Evolutionary conservation across 768 basidiomycete genomes (phyloP), one percentile per base, ranked within the genome.

Genomic region (Austroboletus festivus): DNA sequence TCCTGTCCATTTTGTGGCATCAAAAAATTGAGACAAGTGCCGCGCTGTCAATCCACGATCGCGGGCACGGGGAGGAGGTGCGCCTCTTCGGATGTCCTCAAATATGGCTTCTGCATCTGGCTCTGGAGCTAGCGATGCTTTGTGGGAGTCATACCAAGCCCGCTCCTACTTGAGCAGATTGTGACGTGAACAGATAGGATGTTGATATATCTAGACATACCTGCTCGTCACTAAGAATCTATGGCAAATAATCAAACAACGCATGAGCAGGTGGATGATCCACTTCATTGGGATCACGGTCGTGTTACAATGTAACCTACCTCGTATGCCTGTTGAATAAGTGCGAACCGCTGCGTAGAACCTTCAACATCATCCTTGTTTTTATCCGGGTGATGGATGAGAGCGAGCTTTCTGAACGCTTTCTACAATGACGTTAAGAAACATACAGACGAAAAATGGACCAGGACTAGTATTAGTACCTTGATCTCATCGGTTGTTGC

Each of bases 71-170:
- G 80, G 74, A 26, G 79, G 77, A 34, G 76, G 75, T 7, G 70
- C 68, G 15, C 94, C 94, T 48, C 71, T 78, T 43, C 82, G 80
- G 47, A 97, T 85, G 58, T 93, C 88, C 52, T 96, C 85, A 58
- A 92, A 89, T 15, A 95, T 84, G 3, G 77, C 79, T 38, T 86
- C 83, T 38, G 88, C 89, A 64, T 94, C 94, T 35, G 90, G 81
- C 58, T 89, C 87, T 3, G 88, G 87, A 16, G 75, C 72, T 7
- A 93, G 75, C 21, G 88, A 86, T 23, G 86, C 83, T 49, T 85
- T 83, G 65, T 98, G 95, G 5, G 83, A 83, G 68, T 99, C 96
- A 68, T 99, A 99, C 90, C 93, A 99, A 38, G 96, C 93, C 57
- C 96, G 77, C 76, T 98, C 95, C 89, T 95, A 80, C 73, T 79